Base-by-base conservation (phyloP, 192 early-diverging fungal genomes). In the Oehlia diaphana region DNA sequence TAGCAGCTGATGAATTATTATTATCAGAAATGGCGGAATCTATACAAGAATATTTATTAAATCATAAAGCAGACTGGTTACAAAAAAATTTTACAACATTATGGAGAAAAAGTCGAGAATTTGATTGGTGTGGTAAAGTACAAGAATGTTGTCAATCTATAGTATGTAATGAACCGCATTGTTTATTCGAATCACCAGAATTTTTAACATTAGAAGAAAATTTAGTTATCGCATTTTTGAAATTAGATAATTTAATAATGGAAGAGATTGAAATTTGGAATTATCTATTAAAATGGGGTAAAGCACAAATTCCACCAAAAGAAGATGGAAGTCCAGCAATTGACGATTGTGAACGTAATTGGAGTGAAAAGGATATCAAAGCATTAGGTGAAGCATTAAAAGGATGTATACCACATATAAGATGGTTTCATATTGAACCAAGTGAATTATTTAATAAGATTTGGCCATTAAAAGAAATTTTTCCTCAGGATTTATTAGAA, bases 1-100 rank as follows among this genome's bases (percentile, higher is more conserved):
- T 68, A 19, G 66, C 66, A n/a, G 66, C 66, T 14, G 66, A 68
- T 68, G 66, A 68, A 31, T 37, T 68, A 37, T 69, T 69, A 3
- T 39, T 69, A 31, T 37, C 67, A 14, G 67, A 69, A 69, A 69
- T 69, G 67, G 37, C 23, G 21, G 67, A 69, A 19, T 69, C 31
- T 2, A 69, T 69, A 31, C 31, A 69, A 35, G 28, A 31, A 31
- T 69, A 69, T 69, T 39, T 69, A 31, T 39, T 69, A 31, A 31
- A 69, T 19, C 28, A 69, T n/a, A 69, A 69, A 39, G 67, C 67
- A 5, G 67, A 69, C 7, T 68, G 66, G 66, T 6, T 68, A 31
- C 66, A 37, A 37, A 28, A 68, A 23, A 28, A 68, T 37, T 68
- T 33, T 68, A 33, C 35, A 4, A 37, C 9, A 33, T 68, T 68